These are phyloP conservation scores for Zygosaccharomyces lentus DNA, from an alignment of 805 yeast species.

Conservation along the genomic window DNA sequence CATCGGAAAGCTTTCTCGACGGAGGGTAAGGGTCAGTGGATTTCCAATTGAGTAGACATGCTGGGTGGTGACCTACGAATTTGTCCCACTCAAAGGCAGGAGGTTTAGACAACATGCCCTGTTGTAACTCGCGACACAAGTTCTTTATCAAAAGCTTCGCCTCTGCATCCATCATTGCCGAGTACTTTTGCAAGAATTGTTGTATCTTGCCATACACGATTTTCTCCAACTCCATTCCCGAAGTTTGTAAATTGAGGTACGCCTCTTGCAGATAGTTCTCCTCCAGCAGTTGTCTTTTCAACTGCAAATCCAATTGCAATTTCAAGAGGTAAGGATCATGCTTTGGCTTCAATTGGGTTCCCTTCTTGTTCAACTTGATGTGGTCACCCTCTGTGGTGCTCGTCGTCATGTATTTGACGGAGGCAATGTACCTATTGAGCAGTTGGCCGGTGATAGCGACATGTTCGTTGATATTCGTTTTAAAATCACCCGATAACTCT, in stretches of 20 bases:
- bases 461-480: constrained; percentile 54
- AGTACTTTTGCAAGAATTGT: constrained; percentile 48
- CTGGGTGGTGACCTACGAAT: constrained; percentile 46
- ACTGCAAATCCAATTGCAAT: constrained; percentile 58
- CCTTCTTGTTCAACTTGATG: constrained; percentile 18
- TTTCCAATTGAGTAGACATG: constrained; percentile 39
- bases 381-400: constrained; percentile 31
- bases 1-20: constrained; percentile 47
- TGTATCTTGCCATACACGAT: constrained; percentile 62
- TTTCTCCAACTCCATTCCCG: constrained; percentile 61
- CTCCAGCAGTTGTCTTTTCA: constrained; percentile 55
- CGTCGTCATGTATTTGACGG: constrained; percentile 41
- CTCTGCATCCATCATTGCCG: constrained; percentile 49
- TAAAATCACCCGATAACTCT: constrained; percentile 59
- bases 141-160: constrained; percentile 52
- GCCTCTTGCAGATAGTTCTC: constrained; percentile 66
- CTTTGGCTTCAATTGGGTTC: constrained; percentile 34
- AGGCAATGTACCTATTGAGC: constrained; percentile 44
- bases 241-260: constrained; percentile 56
- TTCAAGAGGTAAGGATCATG: constrained; percentile 63
- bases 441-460: constrained; percentile 59
- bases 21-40: constrained; percentile 40
- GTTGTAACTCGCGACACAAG: constrained; percentile 40
- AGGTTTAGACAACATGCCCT: constrained; percentile 50
- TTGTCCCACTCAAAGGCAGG: constrained; percentile 69